Percentiles rank a stretch among this genome's conserved stretches.
phyloP scores from a whole-genome alignment of 2,329 filamentous ascomycete species.

The Gaeumannomyces sp. region DNA sequence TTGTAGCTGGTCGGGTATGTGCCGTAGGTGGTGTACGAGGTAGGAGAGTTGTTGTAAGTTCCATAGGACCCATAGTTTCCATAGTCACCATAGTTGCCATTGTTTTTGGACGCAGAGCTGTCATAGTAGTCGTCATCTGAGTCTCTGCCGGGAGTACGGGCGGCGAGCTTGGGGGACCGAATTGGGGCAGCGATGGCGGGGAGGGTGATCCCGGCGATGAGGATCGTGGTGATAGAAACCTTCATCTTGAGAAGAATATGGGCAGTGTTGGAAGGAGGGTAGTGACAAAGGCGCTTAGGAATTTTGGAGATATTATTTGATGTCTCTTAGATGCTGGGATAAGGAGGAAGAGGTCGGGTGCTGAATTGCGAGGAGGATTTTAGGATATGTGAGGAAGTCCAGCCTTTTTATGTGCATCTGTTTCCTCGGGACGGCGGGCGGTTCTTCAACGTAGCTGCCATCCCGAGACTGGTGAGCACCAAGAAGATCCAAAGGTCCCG shows the following conservation, averaged over 20 bases:
- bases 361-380: neutral
- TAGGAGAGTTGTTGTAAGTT: neutral
- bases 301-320: neutral
- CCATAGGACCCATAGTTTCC: neutral
- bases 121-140: neutral
- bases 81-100: too few species aligned
- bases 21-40: constrained; percentile 3
- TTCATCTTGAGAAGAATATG: constrained; percentile 10
- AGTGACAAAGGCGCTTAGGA: too few species aligned
- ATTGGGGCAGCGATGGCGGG: constrained; percentile 11
- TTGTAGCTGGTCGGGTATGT: neutral
- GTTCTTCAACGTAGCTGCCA: neutral
- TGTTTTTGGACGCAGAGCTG: neutral
- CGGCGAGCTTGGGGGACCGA: neutral
- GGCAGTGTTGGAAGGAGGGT: neutral
- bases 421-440: neutral
- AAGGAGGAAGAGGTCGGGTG: neutral
- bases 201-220: constrained; percentile 10
- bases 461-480: too few species aligned
- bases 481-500: neutral
- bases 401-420: neutral
- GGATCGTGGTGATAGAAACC: neutral
- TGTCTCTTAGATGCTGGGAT: neutral
- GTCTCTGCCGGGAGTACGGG: neutral
- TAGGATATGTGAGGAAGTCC: neutral